Evolutionary conservation across 2,329 filamentous ascomycete genomes (phyloP).

Genomic region (Hymenoscyphus occultus): DNA sequence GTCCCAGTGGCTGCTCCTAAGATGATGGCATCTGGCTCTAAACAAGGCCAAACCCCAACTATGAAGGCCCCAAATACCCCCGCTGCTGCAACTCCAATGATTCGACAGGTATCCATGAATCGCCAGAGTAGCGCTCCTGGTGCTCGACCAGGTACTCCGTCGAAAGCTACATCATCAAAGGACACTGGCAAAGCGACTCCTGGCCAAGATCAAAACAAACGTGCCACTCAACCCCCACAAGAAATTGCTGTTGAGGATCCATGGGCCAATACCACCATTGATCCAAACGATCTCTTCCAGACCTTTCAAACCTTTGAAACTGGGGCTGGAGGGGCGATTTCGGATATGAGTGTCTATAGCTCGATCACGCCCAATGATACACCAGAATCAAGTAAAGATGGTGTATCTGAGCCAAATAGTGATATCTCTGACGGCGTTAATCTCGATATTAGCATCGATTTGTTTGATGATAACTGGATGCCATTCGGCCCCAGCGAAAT

Average conservation of each 20-base stretch:
- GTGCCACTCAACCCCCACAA: constrained; percentile 30
- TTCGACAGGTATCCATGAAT: constrained; percentile 48
- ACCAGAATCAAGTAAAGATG: constrained; percentile 61
- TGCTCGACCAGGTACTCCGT: constrained; percentile 36
- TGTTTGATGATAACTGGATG: constrained; percentile 43
- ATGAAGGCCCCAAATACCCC: constrained; percentile 38
- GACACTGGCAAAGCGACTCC: constrained; percentile 22
- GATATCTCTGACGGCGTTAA: constrained; percentile 55
- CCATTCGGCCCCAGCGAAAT: constrained; percentile 42
- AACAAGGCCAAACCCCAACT: constrained; percentile 43
- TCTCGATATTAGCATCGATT: constrained; percentile 51
- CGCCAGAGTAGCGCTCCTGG: constrained; percentile 47
- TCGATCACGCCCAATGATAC: constrained; percentile 61
- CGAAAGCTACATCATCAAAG: constrained; percentile 25
- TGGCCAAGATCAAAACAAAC: constrained; percentile 31
- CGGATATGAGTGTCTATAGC: constrained; percentile 53
- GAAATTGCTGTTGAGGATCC: constrained; percentile 24
- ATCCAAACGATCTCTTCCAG: constrained; percentile 50
- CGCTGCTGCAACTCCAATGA: constrained; percentile 46
- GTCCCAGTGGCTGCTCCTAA: constrained; percentile 40
- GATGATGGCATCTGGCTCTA: constrained; percentile 28
- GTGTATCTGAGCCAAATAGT: constrained; percentile 58
- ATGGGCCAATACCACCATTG: constrained; percentile 49
- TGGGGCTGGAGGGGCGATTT: constrained; percentile 47
- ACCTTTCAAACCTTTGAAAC: constrained; percentile 42